Base-by-base conservation (phyloP, 2,329 filamentous ascomycete genomes). In the Exophiala dermatitidis region DNA sequence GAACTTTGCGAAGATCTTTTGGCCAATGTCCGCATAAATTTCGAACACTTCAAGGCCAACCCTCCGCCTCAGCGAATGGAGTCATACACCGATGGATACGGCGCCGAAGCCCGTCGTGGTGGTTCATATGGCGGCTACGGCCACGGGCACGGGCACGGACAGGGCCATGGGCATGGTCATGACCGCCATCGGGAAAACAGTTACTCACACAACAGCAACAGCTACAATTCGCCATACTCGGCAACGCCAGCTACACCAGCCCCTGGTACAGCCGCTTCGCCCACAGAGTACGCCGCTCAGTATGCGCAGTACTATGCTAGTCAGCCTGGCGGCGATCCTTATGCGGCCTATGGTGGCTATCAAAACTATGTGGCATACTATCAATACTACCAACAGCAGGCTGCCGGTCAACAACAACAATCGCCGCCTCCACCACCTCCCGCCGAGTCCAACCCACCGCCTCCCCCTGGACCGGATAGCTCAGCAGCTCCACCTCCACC, bases 331-430 rank as follows among this genome's bases (percentile, higher is more conserved):
- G 59, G 53, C 3, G 59, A 61, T 49, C 91, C 90, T 0, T 96
- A 96, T 68, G 89, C 89, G 40, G 83, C 87, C 5, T 96, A 93
- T 63, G 91, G 91, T 58, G 91, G 91, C 50, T 96, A 93, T 70
- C 80, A 84, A 62, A 86, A 85, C 73, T 88, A 78, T 57, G 67
- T 77, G 44, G 74, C 75, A 31, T 77, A 78, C 64, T 78, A 76
- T 59, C 84, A 86, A 62, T 89, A 89, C 63, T 83, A 88, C 65
- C 83, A 88, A 63, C 86, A 86, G 9, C 78, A 80, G 62, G 74
- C 75, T 44, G 74, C 71, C 48, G 66, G 70, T 44, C 71, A 76
- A 56, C 72, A 77, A 49, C 73, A 75, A 50, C 69, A 70, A 50
- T 66, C 68, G 26, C 62, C 68, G 28, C 64, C 57, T 26, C 57